Evolutionary conservation across 495 filamentous ascomycete genomes (phyloP).

Genomic region (Massariosphaeria phaeospora): DNA sequence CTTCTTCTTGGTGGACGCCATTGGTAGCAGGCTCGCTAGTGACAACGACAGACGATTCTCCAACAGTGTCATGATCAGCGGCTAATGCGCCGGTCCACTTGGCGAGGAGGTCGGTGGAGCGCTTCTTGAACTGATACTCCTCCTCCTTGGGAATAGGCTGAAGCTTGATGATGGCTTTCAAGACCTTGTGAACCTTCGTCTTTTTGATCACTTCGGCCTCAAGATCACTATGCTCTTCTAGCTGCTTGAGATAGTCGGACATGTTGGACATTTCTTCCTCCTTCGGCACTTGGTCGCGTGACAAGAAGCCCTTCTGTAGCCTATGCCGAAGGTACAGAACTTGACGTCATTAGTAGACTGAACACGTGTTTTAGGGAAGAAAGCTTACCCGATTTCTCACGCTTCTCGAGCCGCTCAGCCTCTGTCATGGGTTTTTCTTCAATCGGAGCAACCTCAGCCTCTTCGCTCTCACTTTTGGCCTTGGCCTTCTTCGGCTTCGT

Average conservation of each 20-base stretch:
- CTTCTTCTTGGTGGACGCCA: constrained; percentile 49
- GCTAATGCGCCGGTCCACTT: constrained; percentile 80
- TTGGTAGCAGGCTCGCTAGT: constrained; percentile 47
- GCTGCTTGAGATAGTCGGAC: constrained; percentile 70
- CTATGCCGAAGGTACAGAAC: constrained; percentile 84
- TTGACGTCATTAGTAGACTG: constrained; percentile 33
- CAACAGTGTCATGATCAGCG: constrained; percentile 43
- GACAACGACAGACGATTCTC: constrained; percentile 2
- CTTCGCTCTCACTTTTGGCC: constrained; percentile 58
- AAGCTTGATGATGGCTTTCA: constrained; percentile 84
- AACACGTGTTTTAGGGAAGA: too few relatives aligned
- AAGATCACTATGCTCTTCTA: constrained; percentile 72
- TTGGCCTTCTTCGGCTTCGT: constrained; percentile 47
- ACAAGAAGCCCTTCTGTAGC: constrained; percentile 85
- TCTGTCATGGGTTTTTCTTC: constrained; percentile 54
- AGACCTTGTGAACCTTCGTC: constrained; percentile 93
- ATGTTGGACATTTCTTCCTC: constrained; percentile 80
- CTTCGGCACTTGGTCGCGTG: constrained; percentile 71
- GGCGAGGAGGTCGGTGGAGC: constrained; percentile 65
- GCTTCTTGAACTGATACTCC: constrained; percentile 75
- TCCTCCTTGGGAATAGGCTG: constrained; percentile 75
- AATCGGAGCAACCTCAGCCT: constrained; percentile 46
- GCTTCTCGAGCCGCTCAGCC: constrained; percentile 56
- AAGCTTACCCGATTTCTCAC: constrained; percentile 53
- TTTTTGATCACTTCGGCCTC: constrained; percentile 76